phyloP scores from a whole-genome alignment of 1,284 basidiomycete species.

The Cryptococcus floricola region DNA sequence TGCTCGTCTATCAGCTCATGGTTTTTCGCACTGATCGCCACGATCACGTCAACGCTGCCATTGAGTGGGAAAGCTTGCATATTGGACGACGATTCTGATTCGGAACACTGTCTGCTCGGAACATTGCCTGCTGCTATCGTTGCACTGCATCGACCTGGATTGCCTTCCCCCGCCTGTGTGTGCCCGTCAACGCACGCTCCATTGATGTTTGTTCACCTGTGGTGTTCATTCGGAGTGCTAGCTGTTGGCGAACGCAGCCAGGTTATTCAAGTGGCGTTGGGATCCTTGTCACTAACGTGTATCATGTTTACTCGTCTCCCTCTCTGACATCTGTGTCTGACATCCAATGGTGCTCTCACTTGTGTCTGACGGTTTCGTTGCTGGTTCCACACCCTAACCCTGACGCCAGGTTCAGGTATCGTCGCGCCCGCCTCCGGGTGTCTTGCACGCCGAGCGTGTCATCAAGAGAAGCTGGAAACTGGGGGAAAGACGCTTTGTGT shows the following conservation, averaged over 20 bases:
- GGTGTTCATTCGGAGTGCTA: slow-evolving; percentile 8
- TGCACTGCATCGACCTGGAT: background rate
- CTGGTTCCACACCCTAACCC: background rate
- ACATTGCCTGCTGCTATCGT: too few species aligned
- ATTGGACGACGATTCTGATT: background rate
- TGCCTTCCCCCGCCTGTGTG: slow-evolving; percentile 26
- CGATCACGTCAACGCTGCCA: slow-evolving; percentile 1
- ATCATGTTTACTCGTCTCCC: background rate
- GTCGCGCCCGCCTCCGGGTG: background rate
- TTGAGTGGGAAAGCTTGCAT: slow-evolving; percentile 5
- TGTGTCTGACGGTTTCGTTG: background rate
- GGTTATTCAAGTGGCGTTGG: slow-evolving; percentile 31
- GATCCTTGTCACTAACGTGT: slow-evolving; percentile 12
- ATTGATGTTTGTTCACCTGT: background rate
- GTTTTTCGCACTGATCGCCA: background rate
- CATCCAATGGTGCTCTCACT: background rate
- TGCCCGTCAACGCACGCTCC: slow-evolving; percentile 7
- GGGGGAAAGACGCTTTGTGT: slow-evolving; percentile 5
- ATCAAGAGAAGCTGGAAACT: background rate
- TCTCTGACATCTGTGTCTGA: background rate
- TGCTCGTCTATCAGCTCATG: slow-evolving; percentile 1
- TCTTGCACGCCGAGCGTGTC: too few species aligned
- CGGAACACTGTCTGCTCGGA: background rate
- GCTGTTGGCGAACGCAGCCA: slow-evolving; percentile 17
- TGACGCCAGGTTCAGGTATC: slow-evolving; percentile 6